These are phyloP conservation scores for Chytriomyces sp. DNA, from an alignment of 192 early-diverging fungal genomes.

Conservation along the genomic window DNA sequence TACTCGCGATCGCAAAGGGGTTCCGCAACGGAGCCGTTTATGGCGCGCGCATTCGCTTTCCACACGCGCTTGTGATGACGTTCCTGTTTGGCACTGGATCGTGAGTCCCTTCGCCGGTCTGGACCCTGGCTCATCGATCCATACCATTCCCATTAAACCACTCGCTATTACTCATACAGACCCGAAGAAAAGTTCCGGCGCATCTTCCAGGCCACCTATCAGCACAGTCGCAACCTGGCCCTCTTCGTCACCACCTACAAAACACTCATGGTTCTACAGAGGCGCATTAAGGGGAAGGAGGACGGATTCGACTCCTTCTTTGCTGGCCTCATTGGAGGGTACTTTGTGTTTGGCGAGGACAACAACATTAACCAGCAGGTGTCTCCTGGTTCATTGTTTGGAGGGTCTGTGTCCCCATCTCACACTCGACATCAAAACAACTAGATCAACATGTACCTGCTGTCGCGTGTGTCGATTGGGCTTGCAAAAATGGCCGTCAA, in stretches of 20 bases:
- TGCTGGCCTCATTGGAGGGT: constrained; percentile 89
- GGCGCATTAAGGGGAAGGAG: constrained; percentile 74
- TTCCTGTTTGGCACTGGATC: constrained; percentile 84
- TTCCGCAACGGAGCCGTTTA: constrained; percentile 91
- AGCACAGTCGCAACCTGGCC: constrained; percentile 86
- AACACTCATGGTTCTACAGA: constrained; percentile 78
- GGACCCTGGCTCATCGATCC: neutral
- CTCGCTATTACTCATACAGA: constrained; percentile 47
- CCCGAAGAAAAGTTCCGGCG: constrained; percentile 72
- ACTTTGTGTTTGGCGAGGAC: constrained; percentile 92
- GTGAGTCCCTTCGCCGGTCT: constrained; percentile 44
- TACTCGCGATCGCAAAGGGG: constrained; percentile 7
- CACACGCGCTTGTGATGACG: constrained; percentile 14
- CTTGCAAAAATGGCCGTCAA: constrained; percentile 80
- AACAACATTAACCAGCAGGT: constrained; percentile 96
- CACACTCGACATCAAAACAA: too few relatives aligned
- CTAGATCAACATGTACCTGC: constrained; percentile 91
- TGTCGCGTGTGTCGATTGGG: constrained; percentile 88
- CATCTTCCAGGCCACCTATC: constrained; percentile 84
- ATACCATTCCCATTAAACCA: too few relatives aligned
- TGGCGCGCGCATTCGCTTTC: constrained; percentile 88
- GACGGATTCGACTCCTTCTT: constrained; percentile 79
- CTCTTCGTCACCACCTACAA: constrained; percentile 96
- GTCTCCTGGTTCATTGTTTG: too few relatives aligned
- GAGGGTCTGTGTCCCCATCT: neutral